Conservation (phyloP, 2,329 filamentous ascomycete genomes). For the Eutypella sp. region DNA sequence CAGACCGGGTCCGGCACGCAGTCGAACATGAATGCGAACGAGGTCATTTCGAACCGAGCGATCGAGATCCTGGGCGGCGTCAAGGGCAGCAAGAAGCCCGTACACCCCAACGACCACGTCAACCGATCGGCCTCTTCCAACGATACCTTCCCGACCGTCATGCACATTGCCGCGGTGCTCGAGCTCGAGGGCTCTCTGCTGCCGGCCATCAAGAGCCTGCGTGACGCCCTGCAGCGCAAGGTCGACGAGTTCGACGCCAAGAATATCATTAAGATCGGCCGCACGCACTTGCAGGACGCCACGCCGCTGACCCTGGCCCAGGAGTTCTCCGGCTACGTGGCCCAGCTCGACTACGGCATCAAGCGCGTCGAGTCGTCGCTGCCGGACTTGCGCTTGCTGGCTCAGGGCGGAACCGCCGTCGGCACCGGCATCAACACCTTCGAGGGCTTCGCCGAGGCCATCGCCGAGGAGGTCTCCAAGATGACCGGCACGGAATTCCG, state of each 20-base stretch:
- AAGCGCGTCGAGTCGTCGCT: conserved; percentile 78
- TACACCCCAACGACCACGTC: conserved; percentile 99
- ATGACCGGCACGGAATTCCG: conserved; percentile 92
- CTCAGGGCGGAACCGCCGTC: conserved; percentile 94
- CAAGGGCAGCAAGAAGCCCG: conserved; percentile 96
- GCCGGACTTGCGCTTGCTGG: conserved; percentile 79
- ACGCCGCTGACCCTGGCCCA: conserved; percentile 93
- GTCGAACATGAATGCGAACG: conserved; percentile 99
- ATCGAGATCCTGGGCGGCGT: conserved; percentile 94
- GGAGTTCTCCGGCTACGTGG: conserved; percentile 96
- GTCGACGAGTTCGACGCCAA: conserved; percentile 76
- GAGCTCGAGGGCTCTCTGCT: conserved; percentile 84
- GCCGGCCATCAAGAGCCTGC: conserved; percentile 75
- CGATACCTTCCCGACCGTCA: conserved; percentile 98
- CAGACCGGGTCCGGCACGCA: conserved; percentile 98
- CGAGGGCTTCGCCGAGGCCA: conserved; percentile 88
- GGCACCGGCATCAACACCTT: conserved; percentile 98
- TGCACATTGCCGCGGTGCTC: conserved; percentile 97
- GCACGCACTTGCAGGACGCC: conserved; percentile 95
- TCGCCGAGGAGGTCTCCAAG: conserved; percentile 84
- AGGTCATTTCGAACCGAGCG: conserved; percentile 98
- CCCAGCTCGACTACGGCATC: conserved; percentile 87
- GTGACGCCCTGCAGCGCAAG: conserved; percentile 81
- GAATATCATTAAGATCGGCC: conserved; percentile 97
- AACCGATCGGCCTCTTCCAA: conserved; percentile 99